Base-by-base conservation (phyloP, 164 flowering plant genomes). In the Berberis vulgaris region DNA sequence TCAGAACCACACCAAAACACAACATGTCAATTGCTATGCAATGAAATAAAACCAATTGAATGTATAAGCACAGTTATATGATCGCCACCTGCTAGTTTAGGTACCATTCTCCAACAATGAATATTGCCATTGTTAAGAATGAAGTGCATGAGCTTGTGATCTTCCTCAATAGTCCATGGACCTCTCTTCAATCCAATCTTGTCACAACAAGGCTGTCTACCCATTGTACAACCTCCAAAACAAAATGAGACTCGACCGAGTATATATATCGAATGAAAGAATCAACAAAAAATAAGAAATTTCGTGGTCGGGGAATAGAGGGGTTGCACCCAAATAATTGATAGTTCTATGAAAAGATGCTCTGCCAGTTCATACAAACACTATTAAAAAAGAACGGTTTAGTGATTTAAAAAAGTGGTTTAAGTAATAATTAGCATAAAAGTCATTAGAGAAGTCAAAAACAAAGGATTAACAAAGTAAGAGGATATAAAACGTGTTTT, bases 81-180 rank as follows among this genome's bases (percentile, higher is more conserved):
- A 26, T 63, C 13, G 10, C 40, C n/a, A 88, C 96, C 95, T 72
- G 95, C 85, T 68, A 84, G 84, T 66, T 86, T 84, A 6, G 96
- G 96, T 73, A 88, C 96, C 63, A 73, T 66, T 56, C 89, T 42
- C 96, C 96, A 88, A 69, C 96, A 88, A 7, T 82, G 87, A 60
- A 81, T 83, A n/a, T n/a, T n/a, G 41, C 96, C 96, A 75, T 88
- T 83, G 81, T 77, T 79, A 70, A 88, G 86, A 58, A 88, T 83
- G 69, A 88, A 88, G 76, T 67, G 78, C 68, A 82, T 74, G 59
- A 86, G 88, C 75, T 84, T 88, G 69, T 85, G 86, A 71, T 88
- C 95, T 80, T 88, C 95, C 54, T 88, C 95, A 58, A 83, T 71
- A 0, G 89, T 83, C 95, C 95, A 88, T 50, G 95, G 89, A 49